A percentile compares a stretch with the other conserved stretches of the same genome.
Conservation (phyloP, 768 basidiomycete species). For the Boletus insuetus region DNA sequence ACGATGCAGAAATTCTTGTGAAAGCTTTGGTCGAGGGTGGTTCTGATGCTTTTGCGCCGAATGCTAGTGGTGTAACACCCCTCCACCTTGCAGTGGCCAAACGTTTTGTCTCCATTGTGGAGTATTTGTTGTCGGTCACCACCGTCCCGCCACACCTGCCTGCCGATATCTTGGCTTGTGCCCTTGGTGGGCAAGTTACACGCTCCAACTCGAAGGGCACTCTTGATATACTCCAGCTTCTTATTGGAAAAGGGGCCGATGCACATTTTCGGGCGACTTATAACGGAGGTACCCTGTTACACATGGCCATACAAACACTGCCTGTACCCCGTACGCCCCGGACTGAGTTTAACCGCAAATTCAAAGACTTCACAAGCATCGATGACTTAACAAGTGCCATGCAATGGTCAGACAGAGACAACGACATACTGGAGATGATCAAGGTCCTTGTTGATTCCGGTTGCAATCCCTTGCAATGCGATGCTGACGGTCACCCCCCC, state of each 20-base stretch:
- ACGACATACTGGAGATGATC: not conserved
- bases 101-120: not conserved
- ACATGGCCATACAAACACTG: too few species aligned
- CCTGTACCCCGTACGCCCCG: too few species aligned
- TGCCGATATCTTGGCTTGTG: not conserved
- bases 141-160: not conserved
- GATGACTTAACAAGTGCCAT: too few species aligned
- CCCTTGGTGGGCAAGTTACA: too few species aligned
- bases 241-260: not conserved
- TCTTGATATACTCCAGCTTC: not conserved
- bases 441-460: not conserved
- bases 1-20: not conserved
- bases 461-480: slow-evolving; percentile 1
- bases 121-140: not conserved
- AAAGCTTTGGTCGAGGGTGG: not conserved
- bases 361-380: too few species aligned
- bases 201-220: too few species aligned
- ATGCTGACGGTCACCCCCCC: not conserved
- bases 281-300: not conserved
- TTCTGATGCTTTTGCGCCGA: not conserved
- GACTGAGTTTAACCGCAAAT: too few species aligned
- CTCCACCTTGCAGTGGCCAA: not conserved
- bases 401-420: too few species aligned
- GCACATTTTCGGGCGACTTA: not conserved
- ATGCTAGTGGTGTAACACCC: not conserved